Conservation (phyloP, 352 stramenopile genomes). For the Globisporangium cystogenes region DNA sequence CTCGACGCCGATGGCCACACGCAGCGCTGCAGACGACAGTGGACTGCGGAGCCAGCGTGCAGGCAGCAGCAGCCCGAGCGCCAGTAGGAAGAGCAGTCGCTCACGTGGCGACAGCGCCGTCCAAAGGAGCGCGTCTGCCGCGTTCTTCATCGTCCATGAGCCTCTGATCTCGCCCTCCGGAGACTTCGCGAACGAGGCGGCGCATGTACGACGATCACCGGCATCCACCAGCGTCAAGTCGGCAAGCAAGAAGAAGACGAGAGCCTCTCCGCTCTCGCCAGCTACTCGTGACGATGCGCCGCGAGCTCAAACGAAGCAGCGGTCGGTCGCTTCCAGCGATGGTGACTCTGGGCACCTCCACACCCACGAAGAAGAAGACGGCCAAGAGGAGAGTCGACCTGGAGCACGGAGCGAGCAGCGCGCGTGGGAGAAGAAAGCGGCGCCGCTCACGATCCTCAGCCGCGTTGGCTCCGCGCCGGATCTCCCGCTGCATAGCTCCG, state of each 20-base stretch:
- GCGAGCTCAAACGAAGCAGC: background rate
- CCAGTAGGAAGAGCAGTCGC: background rate
- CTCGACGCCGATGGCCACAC: background rate
- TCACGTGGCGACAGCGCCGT: background rate
- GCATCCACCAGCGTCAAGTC: background rate
- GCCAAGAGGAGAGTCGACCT: background rate
- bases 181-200: background rate
- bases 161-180: conserved; percentile 28
- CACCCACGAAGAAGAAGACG: conserved; percentile 8
- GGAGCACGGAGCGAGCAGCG: background rate
- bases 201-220: background rate
- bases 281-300: background rate
- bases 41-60: background rate
- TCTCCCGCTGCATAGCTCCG: conserved; percentile 47
- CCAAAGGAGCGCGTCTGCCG: conserved; percentile 15
- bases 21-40: background rate
- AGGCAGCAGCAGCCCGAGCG: background rate
- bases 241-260: conserved; percentile 9
- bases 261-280: background rate
- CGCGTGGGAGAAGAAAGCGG: background rate
- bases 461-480: conserved; percentile 57
- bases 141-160: conserved; percentile 73
- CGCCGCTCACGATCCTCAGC: conserved; percentile 38
- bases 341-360: background rate
- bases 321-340: background rate